Base-by-base conservation (phyloP, 2,329 filamentous ascomycete species). In the Curvularia sp. region DNA sequence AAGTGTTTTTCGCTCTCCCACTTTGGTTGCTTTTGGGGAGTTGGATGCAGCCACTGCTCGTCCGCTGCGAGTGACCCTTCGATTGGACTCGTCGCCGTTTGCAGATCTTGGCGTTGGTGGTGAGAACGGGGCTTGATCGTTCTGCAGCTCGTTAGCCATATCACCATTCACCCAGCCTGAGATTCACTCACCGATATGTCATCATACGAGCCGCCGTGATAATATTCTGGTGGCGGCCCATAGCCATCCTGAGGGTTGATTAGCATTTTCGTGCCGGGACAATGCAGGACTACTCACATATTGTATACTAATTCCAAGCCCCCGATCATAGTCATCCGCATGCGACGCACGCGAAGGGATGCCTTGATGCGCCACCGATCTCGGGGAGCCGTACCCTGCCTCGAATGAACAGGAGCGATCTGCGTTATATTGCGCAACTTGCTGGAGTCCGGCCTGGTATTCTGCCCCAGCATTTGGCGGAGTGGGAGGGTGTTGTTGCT, bases 101-200 rank as follows among this genome's bases (percentile, higher is more conserved):
- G 76, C 73, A 33, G 80, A 82, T 51, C 74, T 74, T 44, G 81
- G 80, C 12, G 80, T 82, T 22, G 79, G 79, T 22, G 81, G 80
- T 33, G 73, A 71, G 53, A 71, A 73, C 15, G 72, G 64, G 6
- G 60, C 60, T 30, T 71, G 72, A 41, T 66, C 65, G 10, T 66
- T 63, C 74, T 75, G 24, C 26, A 28, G 12, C 18, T 13, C 12
- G 55, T 77, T 53, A 75, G 69, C 49, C 46, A 48, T 15, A 18
- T 26, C n/a, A 9, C 30, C n/a, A n/a, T 10, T 49, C 5, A 42
- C 26, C n/a, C 28, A 0, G 3, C 18, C 4, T 26, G 39, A 43
- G 13, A n/a, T 52, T 12, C 15, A 63, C 71, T 64, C 65, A 76
- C 74, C 24, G 62, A 49, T 26, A 73, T 57, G 48, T 53, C 62